A percentile compares a stretch with the other conserved stretches of the same genome.
Evolutionary conservation across 352 stramenopile genomes (phyloP).

Genomic region (Phytophthora nicotianae): DNA sequence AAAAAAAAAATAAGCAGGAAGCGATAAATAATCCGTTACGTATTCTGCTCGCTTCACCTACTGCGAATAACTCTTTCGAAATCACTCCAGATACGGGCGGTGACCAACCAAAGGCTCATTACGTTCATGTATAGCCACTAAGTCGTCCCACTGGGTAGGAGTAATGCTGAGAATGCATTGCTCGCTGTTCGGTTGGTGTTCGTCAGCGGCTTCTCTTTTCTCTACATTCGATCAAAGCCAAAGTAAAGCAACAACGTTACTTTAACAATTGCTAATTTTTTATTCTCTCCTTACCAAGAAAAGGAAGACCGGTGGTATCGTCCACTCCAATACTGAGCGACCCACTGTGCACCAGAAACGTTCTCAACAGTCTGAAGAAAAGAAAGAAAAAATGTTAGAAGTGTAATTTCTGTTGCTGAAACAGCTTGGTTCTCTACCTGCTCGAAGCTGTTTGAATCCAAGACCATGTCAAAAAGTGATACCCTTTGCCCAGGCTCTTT

Average conservation of each 20-base stretch:
- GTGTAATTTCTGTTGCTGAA: no score
- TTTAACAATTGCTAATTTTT: no score
- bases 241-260: neutral
- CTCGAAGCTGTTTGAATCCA: slow-evolving; percentile 20
- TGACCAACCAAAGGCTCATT: slow-evolving; percentile 20
- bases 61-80: neutral
- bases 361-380: slow-evolving; percentile 16
- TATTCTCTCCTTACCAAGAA: slow-evolving; percentile 8
- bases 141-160: slow-evolving; percentile 16
- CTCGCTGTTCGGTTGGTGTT: neutral
- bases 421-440: slow-evolving; percentile 11
- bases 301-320: slow-evolving; percentile 7
- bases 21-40: no score
- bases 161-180: slow-evolving; percentile 21
- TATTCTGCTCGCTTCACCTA: no score
- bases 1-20: no score
- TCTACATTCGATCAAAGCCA: neutral
- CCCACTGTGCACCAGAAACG: slow-evolving; percentile 15
- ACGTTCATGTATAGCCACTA: slow-evolving; percentile 2
- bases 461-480: slow-evolving; percentile 8
- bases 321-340: slow-evolving; percentile 11
- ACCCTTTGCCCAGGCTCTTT: slow-evolving; percentile 4
- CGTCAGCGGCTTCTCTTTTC: neutral
- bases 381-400: neutral
- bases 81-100: neutral